Base-by-base conservation (phyloP, 192 early-diverging fungal genomes). In the Umbelopsis sp. region DNA sequence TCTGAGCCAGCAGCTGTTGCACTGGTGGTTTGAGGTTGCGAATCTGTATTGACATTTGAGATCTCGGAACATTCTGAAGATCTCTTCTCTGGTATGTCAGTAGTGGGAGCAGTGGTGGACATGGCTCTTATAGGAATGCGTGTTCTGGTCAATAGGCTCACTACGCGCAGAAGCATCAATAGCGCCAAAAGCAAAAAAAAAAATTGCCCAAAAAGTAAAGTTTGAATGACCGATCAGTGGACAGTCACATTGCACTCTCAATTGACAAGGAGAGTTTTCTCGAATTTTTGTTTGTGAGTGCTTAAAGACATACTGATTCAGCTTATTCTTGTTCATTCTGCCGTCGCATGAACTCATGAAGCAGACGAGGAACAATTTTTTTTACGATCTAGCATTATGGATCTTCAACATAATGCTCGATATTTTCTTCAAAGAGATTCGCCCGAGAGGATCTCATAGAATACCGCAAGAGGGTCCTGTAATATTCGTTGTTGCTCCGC, bases 391-490 rank as follows among this genome's bases (percentile, higher is more conserved):
- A 58, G 87, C 83, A 49, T 77, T 82, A 9, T 81, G 75, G 72
- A 84, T 92, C 74, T 90, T 89, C 74, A 87, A 80, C 44, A 76
- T 85, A 5, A 73, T 91, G 0, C 81, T 91, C 46, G 86, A 85
- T 41, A 79, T 93, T 75, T 94, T 94, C 72, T 96, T 97, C 76
- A 81, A 94, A 18, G 96, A 98, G 79, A 90, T 98, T 66, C 87
- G 88, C 23, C 85, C 87, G 16, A 85, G 94, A n/a, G 92, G 92
- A 72, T 80, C 88, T 21, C 91, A 95, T 80, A 85, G 87, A 58
- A 87, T 97, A 52, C 95, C 97, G 2, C 71, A 71, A 46, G 84
- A 86, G 11, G 95, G 95, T 0, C 95, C 95, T 10, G 89, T 97
- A 30, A 92, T 98, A 53, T 97, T 98, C 82, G 93, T 95, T 25